Conservation (phyloP, 2,329 filamentous ascomycete genomes). For the Fusarium sp. region DNA sequence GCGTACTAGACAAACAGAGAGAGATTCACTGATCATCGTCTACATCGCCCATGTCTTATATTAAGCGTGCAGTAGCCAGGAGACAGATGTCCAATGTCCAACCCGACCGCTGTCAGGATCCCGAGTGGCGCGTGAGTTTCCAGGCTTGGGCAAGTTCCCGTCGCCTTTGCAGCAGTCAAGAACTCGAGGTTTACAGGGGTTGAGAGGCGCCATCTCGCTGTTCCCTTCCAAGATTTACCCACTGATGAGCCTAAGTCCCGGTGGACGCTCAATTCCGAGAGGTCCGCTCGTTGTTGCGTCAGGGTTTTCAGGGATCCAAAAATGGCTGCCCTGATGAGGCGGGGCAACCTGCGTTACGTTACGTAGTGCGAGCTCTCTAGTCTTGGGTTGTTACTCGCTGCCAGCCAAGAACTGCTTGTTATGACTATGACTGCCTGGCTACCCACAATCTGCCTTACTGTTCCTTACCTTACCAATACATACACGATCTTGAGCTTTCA, state of each 20-base stretch:
- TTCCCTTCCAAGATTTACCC: conserved; percentile 20
- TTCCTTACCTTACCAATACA: conserved; percentile 10
- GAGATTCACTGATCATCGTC: conserved; percentile 1
- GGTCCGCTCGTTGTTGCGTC: conserved; percentile 35
- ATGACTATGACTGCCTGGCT: conserved; percentile 22
- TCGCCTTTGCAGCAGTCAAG: not conserved
- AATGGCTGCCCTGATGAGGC: conserved; percentile 21
- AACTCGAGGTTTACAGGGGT: conserved; percentile 28
- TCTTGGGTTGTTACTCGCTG: conserved; percentile 19
- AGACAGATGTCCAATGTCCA: conserved; percentile 1
- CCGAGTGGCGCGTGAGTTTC: conserved; percentile 25
- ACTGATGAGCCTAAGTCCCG: conserved; percentile 15
- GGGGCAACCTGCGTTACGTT: conserved; percentile 34
- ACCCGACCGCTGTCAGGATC: conserved; percentile 20
- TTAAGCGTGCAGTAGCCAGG: conserved; percentile 38
- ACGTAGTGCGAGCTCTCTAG: conserved; percentile 31
- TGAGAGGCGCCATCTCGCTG: not conserved
- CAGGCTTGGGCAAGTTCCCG: conserved; percentile 17
- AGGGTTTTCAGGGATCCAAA: conserved; percentile 29
- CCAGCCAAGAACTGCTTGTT: conserved; percentile 19
- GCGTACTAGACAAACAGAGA: not conserved
- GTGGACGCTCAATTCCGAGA: conserved; percentile 14
- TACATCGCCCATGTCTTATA: conserved; percentile 8
- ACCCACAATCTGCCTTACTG: conserved; percentile 17
- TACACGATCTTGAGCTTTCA: conserved; percentile 3